These are phyloP conservation scores for Penicillium sp. DNA, from an alignment of 2,329 filamentous ascomycete species.

Conservation along the genomic window DNA sequence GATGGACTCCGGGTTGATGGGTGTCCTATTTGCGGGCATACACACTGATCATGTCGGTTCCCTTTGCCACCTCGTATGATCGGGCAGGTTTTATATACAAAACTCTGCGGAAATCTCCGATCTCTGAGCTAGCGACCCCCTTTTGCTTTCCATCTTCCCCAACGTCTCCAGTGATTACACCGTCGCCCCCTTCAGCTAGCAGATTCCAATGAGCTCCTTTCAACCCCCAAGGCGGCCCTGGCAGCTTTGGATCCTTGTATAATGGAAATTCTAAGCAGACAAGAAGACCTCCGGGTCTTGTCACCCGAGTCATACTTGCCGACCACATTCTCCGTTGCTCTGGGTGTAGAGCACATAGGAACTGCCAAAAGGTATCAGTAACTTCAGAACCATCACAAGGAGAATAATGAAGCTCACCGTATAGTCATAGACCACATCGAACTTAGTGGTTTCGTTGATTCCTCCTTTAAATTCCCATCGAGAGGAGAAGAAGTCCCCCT, in stretches of 20 bases:
- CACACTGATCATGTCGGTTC: conserved; percentile 45
- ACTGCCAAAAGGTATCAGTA: conserved; percentile 48
- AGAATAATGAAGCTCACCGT: conserved; percentile 56
- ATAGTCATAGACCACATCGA: conserved; percentile 71
- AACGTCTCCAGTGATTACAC: conserved; percentile 24
- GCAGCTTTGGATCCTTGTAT: conserved; percentile 43
- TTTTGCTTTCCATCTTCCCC: conserved; percentile 12
- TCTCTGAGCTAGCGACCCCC: not conserved
- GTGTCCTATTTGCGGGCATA: conserved; percentile 27
- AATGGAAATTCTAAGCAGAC: conserved; percentile 59
- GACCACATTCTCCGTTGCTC: conserved; percentile 61
- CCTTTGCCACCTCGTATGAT: conserved; percentile 42
- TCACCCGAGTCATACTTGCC: conserved; percentile 56
- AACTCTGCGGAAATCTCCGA: conserved; percentile 35
- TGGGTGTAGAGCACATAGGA: conserved; percentile 67
- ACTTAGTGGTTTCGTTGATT: conserved; percentile 40
- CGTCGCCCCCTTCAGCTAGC: conserved; percentile 38
- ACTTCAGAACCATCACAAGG: not conserved
- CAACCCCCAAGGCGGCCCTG: conserved; percentile 50
- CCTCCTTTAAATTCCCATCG: conserved; percentile 56
- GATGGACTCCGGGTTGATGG: not conserved
- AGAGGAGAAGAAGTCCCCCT: conserved; percentile 71
- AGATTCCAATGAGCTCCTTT: conserved; percentile 46
- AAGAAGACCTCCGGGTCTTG: conserved; percentile 59
- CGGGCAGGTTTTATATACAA: conserved; percentile 41